Percentiles rank a stretch among this genome's conserved stretches.
These are phyloP conservation scores for Lathyrus oleraceus DNA, from an alignment of 306 rosid genomes.

Conservation along the genomic window DNA sequence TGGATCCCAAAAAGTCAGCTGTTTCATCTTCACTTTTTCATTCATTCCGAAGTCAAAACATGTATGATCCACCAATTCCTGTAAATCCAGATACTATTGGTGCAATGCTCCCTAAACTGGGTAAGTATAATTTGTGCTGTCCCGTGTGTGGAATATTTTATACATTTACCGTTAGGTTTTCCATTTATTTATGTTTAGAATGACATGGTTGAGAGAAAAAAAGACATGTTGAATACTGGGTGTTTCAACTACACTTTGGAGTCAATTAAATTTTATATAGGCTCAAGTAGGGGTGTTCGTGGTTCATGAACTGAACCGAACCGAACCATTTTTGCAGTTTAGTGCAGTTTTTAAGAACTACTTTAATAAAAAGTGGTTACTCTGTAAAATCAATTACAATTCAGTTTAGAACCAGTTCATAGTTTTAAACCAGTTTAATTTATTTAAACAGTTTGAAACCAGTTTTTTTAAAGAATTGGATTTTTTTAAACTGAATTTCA, in stretches of 20 bases:
- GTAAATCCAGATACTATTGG: constrained; percentile 78
- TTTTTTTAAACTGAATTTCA: no score
- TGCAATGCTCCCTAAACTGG: constrained; percentile 92
- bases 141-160: not conserved
- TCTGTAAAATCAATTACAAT: no score
- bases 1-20: constrained; percentile 86
- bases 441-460: no score
- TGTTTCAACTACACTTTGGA: not conserved
- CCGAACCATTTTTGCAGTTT: no score
- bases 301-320: no score
- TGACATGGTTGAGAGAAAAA: not conserved
- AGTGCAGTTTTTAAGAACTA: no score
- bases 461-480: no score
- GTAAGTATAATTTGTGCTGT: constrained; percentile 48
- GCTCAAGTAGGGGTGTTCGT: no score
- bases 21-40: constrained; percentile 69
- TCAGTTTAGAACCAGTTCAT: no score
- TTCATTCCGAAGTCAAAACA: constrained; percentile 81
- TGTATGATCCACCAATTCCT: constrained; percentile 76
- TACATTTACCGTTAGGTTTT: not conserved
- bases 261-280: not conserved
- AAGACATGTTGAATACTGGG: not conserved
- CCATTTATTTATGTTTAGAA: constrained; percentile 11
- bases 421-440: no score
- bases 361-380: no score